Evolutionary conservation across 2,329 filamentous ascomycete genomes (phyloP).

Genomic region (Ascochyta pisi): DNA sequence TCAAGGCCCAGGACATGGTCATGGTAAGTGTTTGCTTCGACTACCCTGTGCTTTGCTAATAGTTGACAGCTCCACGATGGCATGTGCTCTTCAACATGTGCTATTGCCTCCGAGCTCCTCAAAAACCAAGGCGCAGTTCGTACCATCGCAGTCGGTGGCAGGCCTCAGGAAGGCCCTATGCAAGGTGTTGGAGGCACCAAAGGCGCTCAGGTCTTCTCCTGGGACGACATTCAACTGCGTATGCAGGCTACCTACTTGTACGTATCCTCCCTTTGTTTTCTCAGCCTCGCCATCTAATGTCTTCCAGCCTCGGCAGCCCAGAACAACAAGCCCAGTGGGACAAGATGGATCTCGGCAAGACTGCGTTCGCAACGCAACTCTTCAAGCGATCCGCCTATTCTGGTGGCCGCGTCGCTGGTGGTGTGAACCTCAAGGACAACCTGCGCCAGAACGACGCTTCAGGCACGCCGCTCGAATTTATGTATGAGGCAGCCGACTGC

Average conservation of each 20-base stretch:
- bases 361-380: constrained; percentile 43
- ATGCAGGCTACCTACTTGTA: constrained; percentile 42
- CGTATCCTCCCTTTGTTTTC: not conserved
- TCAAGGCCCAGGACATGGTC: constrained; percentile 49
- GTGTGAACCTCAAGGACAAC: constrained; percentile 50
- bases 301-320: constrained; percentile 35
- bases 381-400: constrained; percentile 41
- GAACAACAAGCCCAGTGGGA: constrained; percentile 41
- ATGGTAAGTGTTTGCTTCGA: constrained; percentile 31
- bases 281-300: not conserved
- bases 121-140: constrained; percentile 54
- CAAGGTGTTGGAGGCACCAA: constrained; percentile 56
- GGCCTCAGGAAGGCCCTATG: constrained; percentile 51
- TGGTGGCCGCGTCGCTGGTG: constrained; percentile 33
- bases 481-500: constrained; percentile 53
- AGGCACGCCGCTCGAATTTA: constrained; percentile 50
- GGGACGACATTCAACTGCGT: constrained; percentile 43
- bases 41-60: constrained; percentile 1
- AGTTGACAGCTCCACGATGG: constrained; percentile 48
- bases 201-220: constrained; percentile 49
- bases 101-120: constrained; percentile 55
- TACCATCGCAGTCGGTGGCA: constrained; percentile 53
- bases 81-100: constrained; percentile 56
- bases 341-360: constrained; percentile 36
- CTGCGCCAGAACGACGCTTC: constrained; percentile 45